Evolutionary conservation across 108 stramenopile genomes (phyloP).

Genomic region (Skeletonema tropicum): DNA sequence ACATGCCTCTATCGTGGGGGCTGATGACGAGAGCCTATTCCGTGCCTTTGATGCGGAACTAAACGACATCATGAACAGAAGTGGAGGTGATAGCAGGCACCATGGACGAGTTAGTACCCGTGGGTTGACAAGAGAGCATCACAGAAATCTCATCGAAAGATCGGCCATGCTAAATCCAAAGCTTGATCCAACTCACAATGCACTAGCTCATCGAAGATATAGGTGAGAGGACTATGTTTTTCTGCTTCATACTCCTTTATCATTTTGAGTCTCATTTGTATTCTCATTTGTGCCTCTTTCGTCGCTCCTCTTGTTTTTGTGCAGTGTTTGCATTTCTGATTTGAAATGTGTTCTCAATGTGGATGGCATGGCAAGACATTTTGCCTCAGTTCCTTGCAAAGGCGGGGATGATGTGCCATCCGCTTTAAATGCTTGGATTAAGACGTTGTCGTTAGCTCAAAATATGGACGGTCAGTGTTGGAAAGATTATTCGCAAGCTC

Average conservation of each 20-base stretch:
- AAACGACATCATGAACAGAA: slow-evolving; percentile 19
- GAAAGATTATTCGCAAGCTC: slow-evolving; percentile 66
- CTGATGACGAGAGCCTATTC: slow-evolving; percentile 21
- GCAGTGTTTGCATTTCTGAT: slow-evolving; percentile 86
- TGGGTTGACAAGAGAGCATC: neutral
- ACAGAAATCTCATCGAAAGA: neutral
- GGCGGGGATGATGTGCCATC: slow-evolving; percentile 22
- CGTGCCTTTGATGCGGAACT: slow-evolving; percentile 35
- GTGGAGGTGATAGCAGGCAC: slow-evolving; percentile 39
- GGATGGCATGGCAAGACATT: slow-evolving; percentile 86
- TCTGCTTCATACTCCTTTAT: neutral
- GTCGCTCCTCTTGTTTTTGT: no score
- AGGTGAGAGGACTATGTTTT: neutral
- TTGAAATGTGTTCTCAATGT: slow-evolving; percentile 94
- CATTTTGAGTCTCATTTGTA: neutral
- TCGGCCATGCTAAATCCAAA: slow-evolving; percentile 28
- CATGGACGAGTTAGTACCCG: slow-evolving; percentile 25
- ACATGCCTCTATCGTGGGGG: slow-evolving; percentile 23
- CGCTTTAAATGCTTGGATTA: slow-evolving; percentile 66
- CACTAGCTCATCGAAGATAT: slow-evolving; percentile 86
- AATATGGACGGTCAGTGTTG: slow-evolving; percentile 83
- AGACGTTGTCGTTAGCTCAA: slow-evolving; percentile 74
- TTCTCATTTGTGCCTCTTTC: neutral
- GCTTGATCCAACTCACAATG: slow-evolving; percentile 73
- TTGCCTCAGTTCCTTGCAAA: slow-evolving; percentile 49